Conservation (phyloP, 2,329 filamentous ascomycete species). For the Cladosporium sp. region DNA sequence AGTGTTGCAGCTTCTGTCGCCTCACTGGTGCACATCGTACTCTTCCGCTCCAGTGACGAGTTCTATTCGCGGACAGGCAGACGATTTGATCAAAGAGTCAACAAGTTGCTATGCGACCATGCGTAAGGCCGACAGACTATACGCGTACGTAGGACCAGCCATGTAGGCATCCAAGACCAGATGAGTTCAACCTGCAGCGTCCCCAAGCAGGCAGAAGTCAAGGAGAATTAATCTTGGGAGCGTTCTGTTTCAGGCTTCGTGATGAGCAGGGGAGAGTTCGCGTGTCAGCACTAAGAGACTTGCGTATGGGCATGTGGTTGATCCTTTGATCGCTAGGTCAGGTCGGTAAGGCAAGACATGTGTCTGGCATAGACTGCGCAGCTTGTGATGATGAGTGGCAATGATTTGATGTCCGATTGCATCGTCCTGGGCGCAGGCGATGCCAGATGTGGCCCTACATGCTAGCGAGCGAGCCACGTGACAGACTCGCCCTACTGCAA, state of each 20-base stretch:
- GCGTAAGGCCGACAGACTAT: too few relatives aligned
- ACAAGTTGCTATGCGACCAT: too few relatives aligned
- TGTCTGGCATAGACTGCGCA: background rate
- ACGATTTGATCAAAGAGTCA: background rate
- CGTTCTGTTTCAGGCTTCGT: background rate
- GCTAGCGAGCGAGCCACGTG: background rate
- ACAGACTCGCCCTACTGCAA: background rate
- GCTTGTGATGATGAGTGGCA: background rate
- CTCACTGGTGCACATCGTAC: too few relatives aligned
- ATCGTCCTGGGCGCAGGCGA: background rate
- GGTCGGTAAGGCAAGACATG: background rate
- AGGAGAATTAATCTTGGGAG: background rate
- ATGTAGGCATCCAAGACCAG: background rate
- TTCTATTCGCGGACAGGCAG: too few relatives aligned
- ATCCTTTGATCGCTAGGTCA: too few relatives aligned
- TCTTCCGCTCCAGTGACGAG: too few relatives aligned
- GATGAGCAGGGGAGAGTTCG: background rate
- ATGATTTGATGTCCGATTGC: background rate
- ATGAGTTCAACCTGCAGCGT: background rate
- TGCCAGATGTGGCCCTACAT: background rate
- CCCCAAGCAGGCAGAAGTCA: background rate
- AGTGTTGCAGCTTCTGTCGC: too few relatives aligned
- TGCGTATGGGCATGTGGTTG: background rate
- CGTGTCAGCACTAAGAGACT: background rate
- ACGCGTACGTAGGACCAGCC: too few relatives aligned